These are phyloP conservation scores for Castanea crenata DNA, from an alignment of 306 rosid genomes.

Conservation along the genomic window DNA sequence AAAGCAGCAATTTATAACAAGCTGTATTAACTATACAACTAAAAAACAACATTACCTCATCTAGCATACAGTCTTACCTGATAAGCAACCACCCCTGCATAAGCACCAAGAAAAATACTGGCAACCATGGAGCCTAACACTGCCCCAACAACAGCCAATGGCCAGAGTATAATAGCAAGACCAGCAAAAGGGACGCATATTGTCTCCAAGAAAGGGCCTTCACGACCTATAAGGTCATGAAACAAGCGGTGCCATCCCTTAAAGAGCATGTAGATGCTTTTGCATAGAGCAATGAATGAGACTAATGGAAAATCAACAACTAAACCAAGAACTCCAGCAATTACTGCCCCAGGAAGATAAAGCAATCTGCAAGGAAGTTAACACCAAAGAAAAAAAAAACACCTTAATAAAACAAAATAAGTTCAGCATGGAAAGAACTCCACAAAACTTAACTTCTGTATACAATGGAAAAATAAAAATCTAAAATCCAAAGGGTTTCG, in stretches of 20 bases:
- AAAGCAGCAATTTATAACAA: conserved; percentile 9
- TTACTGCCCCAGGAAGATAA: conserved; percentile 72
- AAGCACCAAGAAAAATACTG: conserved; percentile 79
- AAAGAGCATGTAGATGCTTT: conserved; percentile 82
- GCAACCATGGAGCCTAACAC: conserved; percentile 63
- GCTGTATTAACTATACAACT: not conserved
- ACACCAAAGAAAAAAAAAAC: not conserved
- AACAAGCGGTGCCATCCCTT: conserved; percentile 96
- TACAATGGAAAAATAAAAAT: not conserved
- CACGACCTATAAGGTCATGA: conserved; percentile 97
- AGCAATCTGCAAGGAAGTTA: conserved; percentile 55
- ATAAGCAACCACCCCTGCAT: conserved; percentile 76
- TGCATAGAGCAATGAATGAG: conserved; percentile 69
- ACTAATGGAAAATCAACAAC: conserved; percentile 67
- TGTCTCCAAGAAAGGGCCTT: conserved; percentile 99
- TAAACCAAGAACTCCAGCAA: conserved; percentile 63
- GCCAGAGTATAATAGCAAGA: conserved; percentile 93
- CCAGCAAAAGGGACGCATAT: conserved; percentile 99
- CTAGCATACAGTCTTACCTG: conserved; percentile 50
- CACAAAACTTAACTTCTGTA: not conserved
- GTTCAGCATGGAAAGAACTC: not conserved
- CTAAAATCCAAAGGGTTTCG: not conserved
- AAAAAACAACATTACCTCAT: not conserved
- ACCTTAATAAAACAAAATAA: conserved; percentile 5
- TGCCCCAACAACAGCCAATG: conserved; percentile 85